phyloP scores from a whole-genome alignment of 176 grass and related monocot species.

The Rhynchospora tenuis region DNA sequence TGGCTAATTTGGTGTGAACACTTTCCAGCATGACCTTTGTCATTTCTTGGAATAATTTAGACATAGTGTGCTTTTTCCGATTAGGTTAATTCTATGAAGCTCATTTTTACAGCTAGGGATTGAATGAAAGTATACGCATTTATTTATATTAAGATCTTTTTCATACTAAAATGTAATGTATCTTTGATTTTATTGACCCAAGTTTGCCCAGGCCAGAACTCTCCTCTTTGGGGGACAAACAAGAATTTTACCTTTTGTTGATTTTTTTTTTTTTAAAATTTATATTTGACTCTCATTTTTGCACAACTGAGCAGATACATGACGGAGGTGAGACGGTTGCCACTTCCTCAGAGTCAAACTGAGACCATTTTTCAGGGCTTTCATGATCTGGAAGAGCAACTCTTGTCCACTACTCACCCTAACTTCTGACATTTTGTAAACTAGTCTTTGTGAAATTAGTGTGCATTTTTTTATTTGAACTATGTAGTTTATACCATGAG shows the following conservation, averaged over 20 bases:
- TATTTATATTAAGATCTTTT: background rate
- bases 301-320: conserved; percentile 51
- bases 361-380: conserved; percentile 73
- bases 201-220: too few species aligned
- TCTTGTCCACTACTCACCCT: conserved; percentile 33
- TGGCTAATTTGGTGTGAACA: background rate
- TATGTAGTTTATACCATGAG: background rate
- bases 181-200: too few species aligned
- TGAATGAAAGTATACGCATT: background rate
- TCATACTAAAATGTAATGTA: background rate
- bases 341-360: conserved; percentile 73
- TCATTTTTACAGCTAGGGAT: background rate
- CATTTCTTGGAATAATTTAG: background rate
- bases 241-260: too few species aligned
- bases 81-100: background rate
- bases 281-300: background rate
- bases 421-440: conserved; percentile 16
- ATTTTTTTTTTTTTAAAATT: too few species aligned
- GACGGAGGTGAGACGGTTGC: conserved; percentile 73
- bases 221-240: too few species aligned
- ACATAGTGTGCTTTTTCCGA: background rate
- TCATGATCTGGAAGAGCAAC: conserved; percentile 71
- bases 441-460: background rate
- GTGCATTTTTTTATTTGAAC: background rate
- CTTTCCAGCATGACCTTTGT: background rate